phyloP scores from a whole-genome alignment of 345 rosid species.

The Bruguiera gymnorhiza region DNA sequence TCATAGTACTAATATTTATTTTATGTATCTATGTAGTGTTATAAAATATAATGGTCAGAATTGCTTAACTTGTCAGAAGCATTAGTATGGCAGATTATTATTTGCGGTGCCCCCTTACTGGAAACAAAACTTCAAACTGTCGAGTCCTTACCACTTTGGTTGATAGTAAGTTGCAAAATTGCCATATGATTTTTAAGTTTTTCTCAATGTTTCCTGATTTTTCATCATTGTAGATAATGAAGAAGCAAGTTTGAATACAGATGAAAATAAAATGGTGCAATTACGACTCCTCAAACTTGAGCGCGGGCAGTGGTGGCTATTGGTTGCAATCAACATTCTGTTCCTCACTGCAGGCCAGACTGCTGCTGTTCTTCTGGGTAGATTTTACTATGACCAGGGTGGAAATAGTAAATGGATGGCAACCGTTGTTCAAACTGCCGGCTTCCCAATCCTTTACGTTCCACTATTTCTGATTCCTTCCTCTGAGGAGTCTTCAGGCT shows the following conservation, averaged over 20 bases:
- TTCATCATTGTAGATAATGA: constrained; percentile 30
- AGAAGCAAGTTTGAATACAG: constrained; percentile 28
- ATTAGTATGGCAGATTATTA: too few relatives aligned
- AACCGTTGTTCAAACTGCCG: constrained; percentile 61
- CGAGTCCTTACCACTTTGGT: too few relatives aligned
- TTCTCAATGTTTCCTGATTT: neutral
- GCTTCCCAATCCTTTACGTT: constrained; percentile 59
- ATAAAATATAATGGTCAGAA: too few relatives aligned
- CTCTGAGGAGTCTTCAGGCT: constrained; percentile 27
- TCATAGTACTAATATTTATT: too few relatives aligned
- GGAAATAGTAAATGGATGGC: constrained; percentile 72
- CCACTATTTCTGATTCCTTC: constrained; percentile 53
- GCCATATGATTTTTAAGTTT: neutral
- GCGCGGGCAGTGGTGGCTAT: constrained; percentile 61
- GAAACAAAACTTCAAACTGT: too few relatives aligned
- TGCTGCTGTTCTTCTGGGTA: constrained; percentile 60
- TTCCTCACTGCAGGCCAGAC: constrained; percentile 61
- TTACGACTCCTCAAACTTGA: constrained; percentile 34
- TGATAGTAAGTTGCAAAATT: too few relatives aligned
- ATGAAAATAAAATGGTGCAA: constrained; percentile 12
- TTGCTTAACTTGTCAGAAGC: too few relatives aligned
- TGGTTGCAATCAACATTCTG: constrained; percentile 37
- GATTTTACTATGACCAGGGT: constrained; percentile 62
- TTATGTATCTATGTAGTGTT: too few relatives aligned
- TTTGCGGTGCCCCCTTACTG: too few relatives aligned